phyloP scores from a whole-genome alignment of 208 protist genomes.

The Leishmania amazonensis region DNA sequence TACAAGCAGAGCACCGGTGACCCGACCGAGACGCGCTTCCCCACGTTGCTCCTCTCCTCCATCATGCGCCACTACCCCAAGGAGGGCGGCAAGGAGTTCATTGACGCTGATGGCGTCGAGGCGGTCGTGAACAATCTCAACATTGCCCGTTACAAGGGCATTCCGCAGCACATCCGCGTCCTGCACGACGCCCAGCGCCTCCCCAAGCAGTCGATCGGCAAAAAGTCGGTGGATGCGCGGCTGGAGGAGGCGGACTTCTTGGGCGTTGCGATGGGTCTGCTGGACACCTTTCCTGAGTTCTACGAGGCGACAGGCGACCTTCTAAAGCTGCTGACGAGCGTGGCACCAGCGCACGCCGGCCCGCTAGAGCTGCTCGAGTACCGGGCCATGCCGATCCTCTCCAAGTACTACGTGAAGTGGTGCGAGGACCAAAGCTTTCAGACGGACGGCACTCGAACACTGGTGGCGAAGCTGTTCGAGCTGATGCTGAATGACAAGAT shows the following conservation, averaged over 20 bases:
- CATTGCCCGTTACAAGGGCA: slow-evolving; percentile 84
- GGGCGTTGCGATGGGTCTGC: slow-evolving; percentile 73
- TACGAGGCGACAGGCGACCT: slow-evolving; percentile 77
- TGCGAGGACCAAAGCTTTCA: slow-evolving; percentile 74
- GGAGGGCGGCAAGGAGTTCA: slow-evolving; percentile 78
- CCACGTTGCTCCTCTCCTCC: slow-evolving; percentile 84
- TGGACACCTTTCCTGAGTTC: slow-evolving; percentile 88
- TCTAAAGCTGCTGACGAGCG: slow-evolving; percentile 48
- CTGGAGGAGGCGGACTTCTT: slow-evolving; percentile 84
- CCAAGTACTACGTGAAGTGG: slow-evolving; percentile 88
- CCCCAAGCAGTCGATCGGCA: slow-evolving; percentile 47
- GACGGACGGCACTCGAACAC: slow-evolving; percentile 64
- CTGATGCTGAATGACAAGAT: slow-evolving; percentile 79
- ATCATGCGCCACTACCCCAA: slow-evolving; percentile 85
- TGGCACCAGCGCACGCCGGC: slow-evolving; percentile 63
- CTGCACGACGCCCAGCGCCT: slow-evolving; percentile 76
- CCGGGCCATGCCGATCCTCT: slow-evolving; percentile 84
- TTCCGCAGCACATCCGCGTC: slow-evolving; percentile 89
- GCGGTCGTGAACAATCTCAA: slow-evolving; percentile 83
- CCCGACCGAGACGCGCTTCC: slow-evolving; percentile 86
- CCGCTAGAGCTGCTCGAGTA: slow-evolving; percentile 85
- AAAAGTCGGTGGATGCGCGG: slow-evolving; percentile 39
- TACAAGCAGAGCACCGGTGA: slow-evolving; percentile 87
- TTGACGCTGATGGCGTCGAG: slow-evolving; percentile 77
- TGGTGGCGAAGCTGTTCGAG: slow-evolving; percentile 67